Evolutionary conservation across 495 filamentous ascomycete species (phyloP), one percentile per base, ranked within the genome.

Genomic region (Penicillium lividum): DNA sequence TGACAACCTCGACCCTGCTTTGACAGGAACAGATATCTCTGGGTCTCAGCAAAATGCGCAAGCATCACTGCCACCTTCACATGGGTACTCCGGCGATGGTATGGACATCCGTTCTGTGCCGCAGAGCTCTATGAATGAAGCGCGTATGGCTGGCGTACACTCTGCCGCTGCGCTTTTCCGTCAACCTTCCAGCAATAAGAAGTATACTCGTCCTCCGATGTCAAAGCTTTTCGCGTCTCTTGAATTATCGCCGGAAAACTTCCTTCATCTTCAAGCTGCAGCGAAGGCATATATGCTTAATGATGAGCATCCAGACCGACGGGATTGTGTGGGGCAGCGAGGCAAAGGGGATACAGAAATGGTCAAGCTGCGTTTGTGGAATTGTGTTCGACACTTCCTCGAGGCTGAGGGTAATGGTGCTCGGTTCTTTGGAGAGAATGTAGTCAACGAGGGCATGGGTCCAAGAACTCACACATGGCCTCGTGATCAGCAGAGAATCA

Each of bases 271-370:
- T 3, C 82, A 87, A 67, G 77, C 81, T 1, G 82, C 79, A 5
- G 84, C 84, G 0, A 88, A 86, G 61, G 61, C 57, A 9, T 88
- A 82, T 60, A 88, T 88, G 85, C 70, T 88, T 15, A 76, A 87
- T 63, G 69, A 80, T 28, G 63, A 73, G 6, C 67, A 84, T 57
- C 83, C 84, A 2, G 83, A 87, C 13, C 72, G 85, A 31, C 77
- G 77, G 43, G 78, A 84, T 8, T 87, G 84, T 57, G 82, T 87
- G 1, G 85, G 84, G 5, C 82, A 77, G 46, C 73, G 80, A n/a
- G 81, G 80, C 7, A 84, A 79, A 53, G 83, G 82, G 3, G 83
- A 86, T 58, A 80, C 77, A 0, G 84, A 86, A 53, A 82, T 86
- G 78, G 81, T 84, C 9, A 86, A 84, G 58, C 54, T 86, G 45